These are phyloP conservation scores for Boletus semigastroideus DNA, from an alignment of 1,284 basidiomycete genomes.

Conservation along the genomic window DNA sequence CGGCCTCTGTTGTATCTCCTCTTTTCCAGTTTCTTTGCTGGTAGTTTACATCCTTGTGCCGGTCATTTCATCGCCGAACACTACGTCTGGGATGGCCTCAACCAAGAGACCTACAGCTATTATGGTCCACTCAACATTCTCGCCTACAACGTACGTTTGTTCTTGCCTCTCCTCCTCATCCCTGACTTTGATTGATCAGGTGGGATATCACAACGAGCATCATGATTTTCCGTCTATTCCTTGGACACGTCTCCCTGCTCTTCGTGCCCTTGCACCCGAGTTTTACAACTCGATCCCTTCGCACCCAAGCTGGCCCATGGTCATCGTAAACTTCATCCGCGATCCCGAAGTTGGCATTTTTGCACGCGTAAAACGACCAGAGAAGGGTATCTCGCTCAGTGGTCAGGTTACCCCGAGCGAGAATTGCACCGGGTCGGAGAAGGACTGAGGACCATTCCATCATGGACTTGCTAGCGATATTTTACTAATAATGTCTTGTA, in stretches of 20 bases:
- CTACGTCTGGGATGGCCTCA: slow-evolving; percentile 87
- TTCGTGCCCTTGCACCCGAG: slow-evolving; percentile 84
- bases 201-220: slow-evolving; percentile 98
- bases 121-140: slow-evolving; percentile 91
- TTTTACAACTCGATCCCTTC: slow-evolving; percentile 89
- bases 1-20: slow-evolving; percentile 83
- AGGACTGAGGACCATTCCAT: slow-evolving; percentile 13
- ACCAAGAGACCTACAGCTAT: slow-evolving; percentile 96
- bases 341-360: slow-evolving; percentile 82
- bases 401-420: slow-evolving; percentile 22
- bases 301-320: slow-evolving; percentile 93
- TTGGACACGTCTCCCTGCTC: slow-evolving; percentile 91
- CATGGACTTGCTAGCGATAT: slow-evolving; percentile 4
- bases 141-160: slow-evolving; percentile 83
- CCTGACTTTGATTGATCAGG: slow-evolving; percentile 43
- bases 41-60: slow-evolving; percentile 91
- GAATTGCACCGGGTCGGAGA: slow-evolving; percentile 10
- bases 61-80: slow-evolving; percentile 99
- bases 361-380: slow-evolving; percentile 49
- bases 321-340: slow-evolving; percentile 92
- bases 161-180: not conserved
- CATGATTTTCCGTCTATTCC: slow-evolving; percentile 97
- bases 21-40: slow-evolving; percentile 91
- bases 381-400: slow-evolving; percentile 25
- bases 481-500: slow-evolving; percentile 25